Conservation (phyloP, 208 protist species). For the Leishmania lainsoni region DNA sequence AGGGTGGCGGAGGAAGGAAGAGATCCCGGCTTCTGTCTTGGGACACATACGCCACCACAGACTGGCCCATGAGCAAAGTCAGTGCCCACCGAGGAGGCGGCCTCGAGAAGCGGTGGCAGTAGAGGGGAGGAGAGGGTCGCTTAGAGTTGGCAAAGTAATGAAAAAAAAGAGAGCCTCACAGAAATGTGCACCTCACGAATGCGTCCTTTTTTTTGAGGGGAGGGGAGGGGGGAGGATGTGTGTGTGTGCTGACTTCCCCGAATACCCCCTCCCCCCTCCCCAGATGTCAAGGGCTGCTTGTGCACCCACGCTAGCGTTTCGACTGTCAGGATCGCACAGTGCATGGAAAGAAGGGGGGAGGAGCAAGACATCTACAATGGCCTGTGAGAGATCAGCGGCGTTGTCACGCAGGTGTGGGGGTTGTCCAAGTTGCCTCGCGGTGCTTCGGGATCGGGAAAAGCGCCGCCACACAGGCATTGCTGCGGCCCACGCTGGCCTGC, state of each 20-base stretch:
- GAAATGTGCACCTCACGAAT: neutral
- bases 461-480: conserved; percentile 34
- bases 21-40: neutral
- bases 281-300: neutral
- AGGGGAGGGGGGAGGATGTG: too few relatives aligned
- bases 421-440: conserved; percentile 19
- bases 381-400: conserved; percentile 30
- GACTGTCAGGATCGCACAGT: neutral
- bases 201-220: neutral
- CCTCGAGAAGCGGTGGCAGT: neutral
- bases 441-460: conserved; percentile 22
- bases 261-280: neutral
- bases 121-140: neutral
- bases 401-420: conserved; percentile 18
- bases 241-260: neutral
- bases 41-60: neutral
- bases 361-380: conserved; percentile 2
- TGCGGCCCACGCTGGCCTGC: conserved; percentile 22
- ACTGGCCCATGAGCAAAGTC: neutral
- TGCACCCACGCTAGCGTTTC: neutral
- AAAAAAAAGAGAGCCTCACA: neutral
- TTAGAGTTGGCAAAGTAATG: neutral
- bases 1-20: neutral
- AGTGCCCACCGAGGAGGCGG: neutral
- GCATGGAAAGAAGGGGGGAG: neutral